Percentiles rank a stretch among this genome's conserved stretches.
These are phyloP conservation scores for Ustilago crameri DNA, from an alignment of 1,284 basidiomycete species.

Conservation along the genomic window DNA sequence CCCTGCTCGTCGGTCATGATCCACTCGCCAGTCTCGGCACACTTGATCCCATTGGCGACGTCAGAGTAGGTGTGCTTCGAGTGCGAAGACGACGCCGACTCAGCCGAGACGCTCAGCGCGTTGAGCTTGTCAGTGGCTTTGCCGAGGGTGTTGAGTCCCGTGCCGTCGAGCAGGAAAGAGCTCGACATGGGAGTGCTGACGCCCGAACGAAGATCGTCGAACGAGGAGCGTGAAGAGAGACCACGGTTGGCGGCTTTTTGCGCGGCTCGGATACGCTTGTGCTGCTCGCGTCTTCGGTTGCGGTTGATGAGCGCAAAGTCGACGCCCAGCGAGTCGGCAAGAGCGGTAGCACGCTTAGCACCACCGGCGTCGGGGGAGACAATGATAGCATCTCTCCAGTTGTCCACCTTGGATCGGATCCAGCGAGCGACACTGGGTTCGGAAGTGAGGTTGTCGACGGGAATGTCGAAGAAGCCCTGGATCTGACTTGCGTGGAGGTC, in stretches of 20 bases:
- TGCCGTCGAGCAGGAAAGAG: constrained; percentile 50
- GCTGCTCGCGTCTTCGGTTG: constrained; percentile 72
- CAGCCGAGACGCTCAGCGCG: constrained; percentile 33
- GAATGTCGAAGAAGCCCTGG: constrained; percentile 99
- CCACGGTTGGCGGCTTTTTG: constrained; percentile 30
- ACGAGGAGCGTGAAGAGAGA: constrained; percentile 44
- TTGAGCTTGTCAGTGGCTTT: constrained; percentile 43
- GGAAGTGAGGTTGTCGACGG: constrained; percentile 82
- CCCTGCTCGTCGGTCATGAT: constrained; percentile 65
- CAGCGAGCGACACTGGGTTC: constrained; percentile 66
- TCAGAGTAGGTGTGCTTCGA: constrained; percentile 50
- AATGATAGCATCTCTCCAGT: constrained; percentile 89
- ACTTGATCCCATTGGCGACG: constrained; percentile 67
- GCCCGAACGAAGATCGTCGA: constrained; percentile 52
- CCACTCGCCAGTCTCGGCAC: constrained; percentile 68
- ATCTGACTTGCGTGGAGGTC: constrained; percentile 98
- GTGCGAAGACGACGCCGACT: constrained; percentile 16
- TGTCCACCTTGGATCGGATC: constrained; percentile 86
- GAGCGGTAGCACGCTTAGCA: constrained; percentile 92
- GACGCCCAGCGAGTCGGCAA: constrained; percentile 93
- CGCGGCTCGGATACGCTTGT: constrained; percentile 55
- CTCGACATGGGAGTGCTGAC: constrained; percentile 57
- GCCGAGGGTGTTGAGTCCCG: constrained; percentile 31
- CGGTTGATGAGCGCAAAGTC: constrained; percentile 98
- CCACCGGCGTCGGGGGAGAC: constrained; percentile 98